These are phyloP conservation scores for Yamadazyma insecticola DNA, from an alignment of 805 yeast genomes.

Conservation along the genomic window DNA sequence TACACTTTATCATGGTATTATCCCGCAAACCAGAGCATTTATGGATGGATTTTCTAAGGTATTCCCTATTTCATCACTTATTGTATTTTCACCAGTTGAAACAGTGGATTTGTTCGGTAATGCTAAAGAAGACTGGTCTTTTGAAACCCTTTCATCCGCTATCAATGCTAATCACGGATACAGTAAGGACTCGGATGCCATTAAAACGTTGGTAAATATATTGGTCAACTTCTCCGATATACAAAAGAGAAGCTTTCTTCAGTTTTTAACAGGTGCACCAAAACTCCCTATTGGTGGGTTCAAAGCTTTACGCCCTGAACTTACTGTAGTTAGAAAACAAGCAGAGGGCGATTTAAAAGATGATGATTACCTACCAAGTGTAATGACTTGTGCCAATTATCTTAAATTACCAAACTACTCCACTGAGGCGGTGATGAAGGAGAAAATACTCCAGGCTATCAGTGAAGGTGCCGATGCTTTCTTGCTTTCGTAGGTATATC, in stretches of 20 bases:
- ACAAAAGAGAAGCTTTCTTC: constrained; percentile 71
- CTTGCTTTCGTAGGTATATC: constrained; percentile 52
- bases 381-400: constrained; percentile 97
- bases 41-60: constrained; percentile 77
- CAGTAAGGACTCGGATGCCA: constrained; percentile 59
- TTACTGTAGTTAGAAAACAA: constrained; percentile 82
- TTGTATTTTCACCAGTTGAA: constrained; percentile 72
- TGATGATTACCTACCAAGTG: constrained; percentile 89
- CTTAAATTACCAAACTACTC: constrained; percentile 84
- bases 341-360: constrained; percentile 65
- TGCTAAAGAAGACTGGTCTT: constrained; percentile 83
- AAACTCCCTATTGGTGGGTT: constrained; percentile 93
- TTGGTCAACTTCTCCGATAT: constrained; percentile 48
- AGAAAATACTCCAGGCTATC: constrained; percentile 64
- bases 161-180: constrained; percentile 91
- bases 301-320: constrained; percentile 69
- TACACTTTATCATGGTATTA: constrained; percentile 60
- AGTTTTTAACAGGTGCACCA: constrained; percentile 91
- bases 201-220: constrained; percentile 57
- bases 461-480: constrained; percentile 88
- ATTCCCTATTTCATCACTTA: constrained; percentile 70
- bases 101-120: constrained; percentile 68
- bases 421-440: constrained; percentile 52
- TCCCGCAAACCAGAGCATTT: constrained; percentile 62
- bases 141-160: constrained; percentile 51